Conservation (phyloP, 2,329 filamentous ascomycete genomes). For the Hirsutella minnesotensis region DNA sequence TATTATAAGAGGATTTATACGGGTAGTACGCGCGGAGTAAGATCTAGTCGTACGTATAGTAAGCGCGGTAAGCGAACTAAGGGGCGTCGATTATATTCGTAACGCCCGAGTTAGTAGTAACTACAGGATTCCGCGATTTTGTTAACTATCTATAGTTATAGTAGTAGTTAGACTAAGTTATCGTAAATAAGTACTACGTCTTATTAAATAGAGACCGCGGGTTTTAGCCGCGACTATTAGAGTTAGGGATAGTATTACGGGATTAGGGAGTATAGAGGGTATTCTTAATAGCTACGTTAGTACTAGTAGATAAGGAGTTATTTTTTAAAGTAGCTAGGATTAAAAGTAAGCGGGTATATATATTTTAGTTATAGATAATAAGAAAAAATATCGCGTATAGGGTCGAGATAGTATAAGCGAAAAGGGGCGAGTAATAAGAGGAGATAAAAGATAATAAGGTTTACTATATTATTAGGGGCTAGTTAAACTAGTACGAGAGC, state of each 20-base stretch:
- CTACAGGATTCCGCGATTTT: constrained; percentile 2
- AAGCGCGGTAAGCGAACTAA: background rate
- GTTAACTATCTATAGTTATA: background rate
- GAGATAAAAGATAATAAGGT: background rate
- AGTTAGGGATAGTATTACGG: background rate
- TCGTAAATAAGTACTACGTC: constrained; percentile 4
- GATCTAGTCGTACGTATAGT: constrained; percentile 1
- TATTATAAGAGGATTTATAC: constrained; percentile 3
- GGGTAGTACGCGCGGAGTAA: background rate
- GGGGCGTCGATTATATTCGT: constrained; percentile 2
- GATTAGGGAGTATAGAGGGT: constrained; percentile 3
- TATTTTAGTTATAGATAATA: background rate
- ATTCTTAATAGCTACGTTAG: constrained; percentile 5
- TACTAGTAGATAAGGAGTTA: background rate
- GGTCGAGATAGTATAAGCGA: background rate
- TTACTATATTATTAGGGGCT: background rate
- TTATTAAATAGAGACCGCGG: constrained; percentile 1
- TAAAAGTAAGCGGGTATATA: background rate
- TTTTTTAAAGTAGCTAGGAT: background rate
- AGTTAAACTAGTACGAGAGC: background rate
- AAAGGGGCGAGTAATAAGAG: background rate
- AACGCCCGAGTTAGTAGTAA: constrained; percentile 1
- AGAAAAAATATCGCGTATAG: constrained; percentile 1
- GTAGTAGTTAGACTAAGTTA: constrained; percentile 1
- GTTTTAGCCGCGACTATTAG: constrained; percentile 1